Evolutionary conservation across 306 rosid species (phyloP).

Genomic region (Mimosa pudica): DNA sequence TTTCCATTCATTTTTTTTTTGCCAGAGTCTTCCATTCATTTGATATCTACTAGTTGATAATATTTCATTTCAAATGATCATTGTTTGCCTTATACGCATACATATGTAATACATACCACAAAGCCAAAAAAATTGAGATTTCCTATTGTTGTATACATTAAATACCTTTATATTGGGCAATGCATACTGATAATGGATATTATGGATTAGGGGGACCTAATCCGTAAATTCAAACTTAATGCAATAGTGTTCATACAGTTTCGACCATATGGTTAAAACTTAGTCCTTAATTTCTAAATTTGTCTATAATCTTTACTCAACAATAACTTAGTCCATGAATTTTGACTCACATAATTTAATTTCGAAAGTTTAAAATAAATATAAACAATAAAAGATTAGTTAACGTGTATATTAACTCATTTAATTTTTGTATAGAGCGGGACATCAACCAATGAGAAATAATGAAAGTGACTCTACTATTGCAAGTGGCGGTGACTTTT

Average conservation of each 20-base stretch:
- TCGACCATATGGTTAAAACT: too few species aligned
- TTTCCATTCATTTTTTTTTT: not conserved
- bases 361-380: too few species aligned
- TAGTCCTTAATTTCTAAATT: too few species aligned
- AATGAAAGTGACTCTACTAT: constrained; percentile 1
- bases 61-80: not conserved
- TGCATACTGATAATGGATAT: not conserved
- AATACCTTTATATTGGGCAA: not conserved
- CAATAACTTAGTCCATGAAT: too few species aligned
- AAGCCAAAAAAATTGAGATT: not conserved
- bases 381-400: too few species aligned
- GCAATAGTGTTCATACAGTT: too few species aligned
- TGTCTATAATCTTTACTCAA: too few species aligned
- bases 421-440: not conserved
- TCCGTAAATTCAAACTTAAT: not conserved
- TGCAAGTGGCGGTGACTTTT: constrained; percentile 1
- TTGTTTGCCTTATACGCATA: not conserved
- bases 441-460: not conserved
- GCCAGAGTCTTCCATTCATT: not conserved
- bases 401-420: not conserved
- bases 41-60: not conserved
- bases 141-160: not conserved
- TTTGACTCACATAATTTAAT: too few species aligned
- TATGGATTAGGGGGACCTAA: too few species aligned
- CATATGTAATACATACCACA: not conserved